These are phyloP conservation scores for Salix brachista DNA, from an alignment of 345 rosid species.

Conservation along the genomic window DNA sequence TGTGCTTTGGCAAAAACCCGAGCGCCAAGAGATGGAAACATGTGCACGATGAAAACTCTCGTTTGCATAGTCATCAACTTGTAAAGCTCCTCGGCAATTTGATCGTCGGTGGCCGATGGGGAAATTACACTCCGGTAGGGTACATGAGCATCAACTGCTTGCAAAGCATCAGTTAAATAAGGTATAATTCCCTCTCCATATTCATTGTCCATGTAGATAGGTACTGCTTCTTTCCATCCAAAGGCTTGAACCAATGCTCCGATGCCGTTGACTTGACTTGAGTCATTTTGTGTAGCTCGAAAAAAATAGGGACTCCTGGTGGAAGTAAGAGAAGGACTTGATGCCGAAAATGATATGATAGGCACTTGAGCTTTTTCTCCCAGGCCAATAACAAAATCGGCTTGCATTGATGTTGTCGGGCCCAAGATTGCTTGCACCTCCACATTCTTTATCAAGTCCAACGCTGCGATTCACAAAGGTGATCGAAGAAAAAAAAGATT, in stretches of 20 bases:
- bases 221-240: conserved; percentile 43
- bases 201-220: conserved; percentile 34
- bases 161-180: conserved; percentile 37
- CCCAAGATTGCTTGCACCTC: too few species aligned
- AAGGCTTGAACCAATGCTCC: conserved; percentile 31
- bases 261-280: conserved; percentile 43
- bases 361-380: too few species aligned
- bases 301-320: conserved; percentile 28
- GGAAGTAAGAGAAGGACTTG: too few species aligned
- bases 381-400: too few species aligned
- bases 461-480: conserved; percentile 16
- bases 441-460: conserved; percentile 23
- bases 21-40: too few species aligned
- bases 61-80: conserved; percentile 51
- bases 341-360: too few species aligned
- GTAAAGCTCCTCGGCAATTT: conserved; percentile 37
- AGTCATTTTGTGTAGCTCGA: conserved; percentile 38
- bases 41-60: conserved; percentile 38
- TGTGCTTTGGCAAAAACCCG: too few species aligned
- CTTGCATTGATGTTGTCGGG: too few species aligned
- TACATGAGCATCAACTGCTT: conserved; percentile 10
- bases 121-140: conserved; percentile 32
- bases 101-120: conserved; percentile 31
- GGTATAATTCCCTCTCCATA: conserved; percentile 41
- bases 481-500: background rate